Conservation (phyloP, 805 yeast species). For the Wickerhamiella nectarea region DNA sequence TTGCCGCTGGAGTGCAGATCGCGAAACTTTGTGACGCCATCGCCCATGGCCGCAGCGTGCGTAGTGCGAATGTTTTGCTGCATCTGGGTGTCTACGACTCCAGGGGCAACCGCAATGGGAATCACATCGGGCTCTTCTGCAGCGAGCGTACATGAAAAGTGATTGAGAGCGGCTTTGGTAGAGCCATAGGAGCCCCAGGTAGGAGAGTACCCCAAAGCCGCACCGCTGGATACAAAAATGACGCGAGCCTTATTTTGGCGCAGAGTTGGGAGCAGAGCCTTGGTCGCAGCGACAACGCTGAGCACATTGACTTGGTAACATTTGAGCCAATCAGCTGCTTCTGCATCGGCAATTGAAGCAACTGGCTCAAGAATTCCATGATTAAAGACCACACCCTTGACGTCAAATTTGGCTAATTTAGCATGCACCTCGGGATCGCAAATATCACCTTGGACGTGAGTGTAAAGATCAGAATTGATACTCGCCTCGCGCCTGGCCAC, state of each 20-base stretch:
- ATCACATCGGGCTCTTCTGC: slow-evolving; percentile 50
- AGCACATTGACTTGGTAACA: slow-evolving; percentile 69
- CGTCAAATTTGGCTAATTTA: slow-evolving; percentile 20
- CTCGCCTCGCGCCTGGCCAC: slow-evolving; percentile 53
- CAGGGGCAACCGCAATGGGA: slow-evolving; percentile 75
- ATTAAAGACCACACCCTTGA: slow-evolving; percentile 42
- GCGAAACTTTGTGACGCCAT: slow-evolving; percentile 45
- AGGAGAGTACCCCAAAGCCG: slow-evolving; percentile 44
- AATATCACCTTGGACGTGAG: slow-evolving; percentile 40
- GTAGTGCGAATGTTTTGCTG: slow-evolving; percentile 63
- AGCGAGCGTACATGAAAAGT: slow-evolving; percentile 51
- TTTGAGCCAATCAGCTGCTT: slow-evolving; percentile 43
- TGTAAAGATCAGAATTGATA: slow-evolving; percentile 30
- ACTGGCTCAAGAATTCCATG: slow-evolving; percentile 79
- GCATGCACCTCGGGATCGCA: slow-evolving; percentile 28
- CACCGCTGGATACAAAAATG: slow-evolving; percentile 83
- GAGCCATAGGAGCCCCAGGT: slow-evolving; percentile 92
- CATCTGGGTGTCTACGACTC: slow-evolving; percentile 88
- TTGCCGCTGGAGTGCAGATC: slow-evolving; percentile 45
- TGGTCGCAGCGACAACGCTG: slow-evolving; percentile 49
- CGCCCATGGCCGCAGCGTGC: slow-evolving; percentile 45
- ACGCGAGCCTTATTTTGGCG: slow-evolving; percentile 44
- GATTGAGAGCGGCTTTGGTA: slow-evolving; percentile 84
- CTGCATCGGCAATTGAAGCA: slow-evolving; percentile 35
- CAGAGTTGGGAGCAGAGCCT: slow-evolving; percentile 36